These are phyloP conservation scores for Calonectria montana DNA, from an alignment of 2,329 filamentous ascomycete species.

Conservation along the genomic window DNA sequence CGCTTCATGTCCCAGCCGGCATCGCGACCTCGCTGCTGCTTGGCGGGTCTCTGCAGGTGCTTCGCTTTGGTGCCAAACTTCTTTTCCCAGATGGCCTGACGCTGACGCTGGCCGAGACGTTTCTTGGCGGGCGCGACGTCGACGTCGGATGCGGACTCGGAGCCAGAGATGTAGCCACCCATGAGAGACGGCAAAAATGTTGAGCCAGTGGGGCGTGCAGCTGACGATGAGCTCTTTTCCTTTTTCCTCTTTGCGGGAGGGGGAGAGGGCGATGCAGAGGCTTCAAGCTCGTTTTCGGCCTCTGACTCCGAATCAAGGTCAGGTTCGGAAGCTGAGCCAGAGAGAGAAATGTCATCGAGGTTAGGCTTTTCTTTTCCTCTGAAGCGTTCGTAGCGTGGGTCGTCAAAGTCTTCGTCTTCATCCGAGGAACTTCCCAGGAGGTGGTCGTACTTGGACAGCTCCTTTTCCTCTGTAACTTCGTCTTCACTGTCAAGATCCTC, in stretches of 20 bases:
- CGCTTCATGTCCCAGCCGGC: conserved; percentile 69
- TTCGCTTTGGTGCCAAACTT: conserved; percentile 80
- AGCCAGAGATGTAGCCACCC: conserved; percentile 83
- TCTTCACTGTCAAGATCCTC: conserved; percentile 40
- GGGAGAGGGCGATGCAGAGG: conserved; percentile 48
- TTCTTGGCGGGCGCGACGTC: conserved; percentile 73
- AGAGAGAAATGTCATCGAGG: conserved; percentile 54
- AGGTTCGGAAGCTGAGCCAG: conserved; percentile 42
- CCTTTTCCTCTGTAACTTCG: conserved; percentile 48
- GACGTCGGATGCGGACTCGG: conserved; percentile 75
- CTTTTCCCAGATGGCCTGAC: conserved; percentile 83
- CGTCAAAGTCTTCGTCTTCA: conserved; percentile 53
- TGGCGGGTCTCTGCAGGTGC: conserved; percentile 63
- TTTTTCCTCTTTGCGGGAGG: conserved; percentile 50
- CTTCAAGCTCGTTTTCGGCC: conserved; percentile 31
- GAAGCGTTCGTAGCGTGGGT: conserved; percentile 45
- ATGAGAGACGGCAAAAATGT: conserved; percentile 81
- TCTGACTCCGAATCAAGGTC: conserved; percentile 44
- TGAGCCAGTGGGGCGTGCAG: conserved; percentile 52
- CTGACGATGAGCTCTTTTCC: conserved; percentile 31
- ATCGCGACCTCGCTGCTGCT: conserved; percentile 51
- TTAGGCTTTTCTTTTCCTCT: conserved; percentile 50
- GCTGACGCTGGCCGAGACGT: conserved; percentile 83
- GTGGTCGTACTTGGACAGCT: conserved; percentile 56
- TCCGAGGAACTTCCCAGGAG: conserved; percentile 58